phyloP scores from a whole-genome alignment of 169 alveolate species.

The Plasmodium ovale region DNA sequence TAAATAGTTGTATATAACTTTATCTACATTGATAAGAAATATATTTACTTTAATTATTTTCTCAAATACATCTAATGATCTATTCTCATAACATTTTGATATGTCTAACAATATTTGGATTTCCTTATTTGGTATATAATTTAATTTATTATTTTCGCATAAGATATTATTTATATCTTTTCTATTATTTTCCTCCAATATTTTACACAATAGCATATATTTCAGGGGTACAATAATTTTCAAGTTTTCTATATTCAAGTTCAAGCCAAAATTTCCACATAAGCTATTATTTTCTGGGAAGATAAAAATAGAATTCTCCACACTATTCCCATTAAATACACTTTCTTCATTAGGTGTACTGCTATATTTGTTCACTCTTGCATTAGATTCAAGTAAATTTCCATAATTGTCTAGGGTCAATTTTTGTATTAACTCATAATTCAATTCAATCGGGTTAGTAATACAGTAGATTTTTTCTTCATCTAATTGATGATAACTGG shows the following conservation, averaged over 20 bases:
- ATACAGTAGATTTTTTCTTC: slow-evolving; percentile 41
- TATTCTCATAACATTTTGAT: slow-evolving; percentile 90
- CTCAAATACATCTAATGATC: slow-evolving; percentile 91
- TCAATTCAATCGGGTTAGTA: slow-evolving; percentile 68
- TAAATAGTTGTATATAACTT: slow-evolving; percentile 90
- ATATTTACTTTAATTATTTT: slow-evolving; percentile 87
- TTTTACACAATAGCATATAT: slow-evolving; percentile 93
- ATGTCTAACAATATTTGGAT: slow-evolving; percentile 91
- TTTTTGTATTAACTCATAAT: slow-evolving; percentile 59
- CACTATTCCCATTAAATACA: not conserved
- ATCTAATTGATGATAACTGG: slow-evolving; percentile 50
- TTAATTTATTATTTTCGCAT: slow-evolving; percentile 87
- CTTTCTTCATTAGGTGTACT: slow-evolving; percentile 33
- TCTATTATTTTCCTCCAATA: slow-evolving; percentile 90
- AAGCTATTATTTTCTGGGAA: slow-evolving; percentile 58
- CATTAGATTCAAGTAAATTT: slow-evolving; percentile 36
- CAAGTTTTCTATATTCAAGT: slow-evolving; percentile 82
- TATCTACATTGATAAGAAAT: slow-evolving; percentile 87
- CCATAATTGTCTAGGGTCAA: slow-evolving; percentile 72
- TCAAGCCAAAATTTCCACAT: slow-evolving; percentile 76
- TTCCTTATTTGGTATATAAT: slow-evolving; percentile 89
- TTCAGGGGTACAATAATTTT: slow-evolving; percentile 90
- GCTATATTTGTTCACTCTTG: not conserved
- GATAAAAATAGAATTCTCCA: slow-evolving; percentile 22
- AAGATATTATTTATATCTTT: slow-evolving; percentile 84